These are phyloP conservation scores for Penstemon barbatus DNA, from an alignment of 257 asterid species.

Conservation along the genomic window DNA sequence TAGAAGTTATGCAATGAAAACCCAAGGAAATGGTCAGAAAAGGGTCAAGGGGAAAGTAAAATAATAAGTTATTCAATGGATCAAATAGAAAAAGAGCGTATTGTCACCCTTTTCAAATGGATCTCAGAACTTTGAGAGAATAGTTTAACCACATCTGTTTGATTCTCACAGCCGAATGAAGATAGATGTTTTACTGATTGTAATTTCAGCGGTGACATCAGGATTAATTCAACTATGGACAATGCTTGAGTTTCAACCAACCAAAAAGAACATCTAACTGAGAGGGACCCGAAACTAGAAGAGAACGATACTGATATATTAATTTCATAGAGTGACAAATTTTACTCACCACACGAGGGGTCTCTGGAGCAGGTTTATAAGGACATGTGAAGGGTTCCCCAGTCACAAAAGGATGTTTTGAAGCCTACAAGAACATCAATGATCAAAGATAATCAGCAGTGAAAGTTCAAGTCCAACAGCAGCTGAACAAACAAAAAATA, in stretches of 20 bases:
- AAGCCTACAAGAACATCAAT: conserved; percentile 59
- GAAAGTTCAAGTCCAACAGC: conserved; percentile 22
- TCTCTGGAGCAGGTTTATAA: conserved; percentile 83
- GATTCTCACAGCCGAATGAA: conserved; percentile 14
- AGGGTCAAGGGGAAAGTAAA: conserved; percentile 15
- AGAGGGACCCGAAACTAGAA: conserved; percentile 10
- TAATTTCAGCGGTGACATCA: not conserved
- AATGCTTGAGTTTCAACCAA: not conserved
- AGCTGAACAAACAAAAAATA: conserved; percentile 5
- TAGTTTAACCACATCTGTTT: not conserved
- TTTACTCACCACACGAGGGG: conserved; percentile 84
- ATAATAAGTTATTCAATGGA: conserved; percentile 5
- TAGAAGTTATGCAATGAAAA: conserved; percentile 23
- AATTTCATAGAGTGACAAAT: conserved; percentile 15
- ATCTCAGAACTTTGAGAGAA: conserved; percentile 14
- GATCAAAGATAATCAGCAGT: conserved; percentile 27
- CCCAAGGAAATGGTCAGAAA: conserved; percentile 1
- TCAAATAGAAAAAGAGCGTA: conserved; percentile 8
- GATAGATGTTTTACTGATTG: too few species aligned
- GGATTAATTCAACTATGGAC: not conserved
- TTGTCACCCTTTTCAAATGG: conserved; percentile 8
- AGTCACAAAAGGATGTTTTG: conserved; percentile 96
- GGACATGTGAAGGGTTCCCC: conserved; percentile 95
- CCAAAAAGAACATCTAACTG: not conserved
- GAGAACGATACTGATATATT: conserved; percentile 13